These are phyloP conservation scores for Spinacia oleracea DNA, from an alignment of 179 eudicot genomes.

Conservation along the genomic window DNA sequence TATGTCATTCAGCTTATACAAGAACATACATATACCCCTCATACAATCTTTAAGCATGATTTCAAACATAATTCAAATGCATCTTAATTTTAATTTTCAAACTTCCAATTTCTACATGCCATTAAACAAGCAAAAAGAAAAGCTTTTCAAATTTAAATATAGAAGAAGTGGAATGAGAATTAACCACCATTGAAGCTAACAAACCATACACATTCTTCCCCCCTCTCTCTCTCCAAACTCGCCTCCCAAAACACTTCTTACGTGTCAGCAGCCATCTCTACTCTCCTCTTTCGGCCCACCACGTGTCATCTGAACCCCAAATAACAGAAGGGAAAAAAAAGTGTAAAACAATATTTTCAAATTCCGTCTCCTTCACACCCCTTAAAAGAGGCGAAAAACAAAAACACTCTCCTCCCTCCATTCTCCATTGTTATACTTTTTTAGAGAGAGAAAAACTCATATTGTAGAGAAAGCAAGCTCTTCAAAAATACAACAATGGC, in stretches of 20 bases:
- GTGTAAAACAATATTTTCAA: not conserved
- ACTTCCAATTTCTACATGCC: not conserved
- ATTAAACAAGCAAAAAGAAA: not conserved
- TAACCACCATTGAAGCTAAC: constrained; percentile 1
- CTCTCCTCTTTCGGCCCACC: constrained; percentile 35
- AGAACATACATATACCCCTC: too few relatives aligned
- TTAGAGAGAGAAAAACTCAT: not conserved
- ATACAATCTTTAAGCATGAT: too few relatives aligned
- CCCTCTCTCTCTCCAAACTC: constrained; percentile 1
- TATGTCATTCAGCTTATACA: too few relatives aligned
- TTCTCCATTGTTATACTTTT: constrained; percentile 10
- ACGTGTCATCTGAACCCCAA: constrained; percentile 39
- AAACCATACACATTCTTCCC: not conserved
- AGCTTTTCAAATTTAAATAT: not conserved
- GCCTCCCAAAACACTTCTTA: constrained; percentile 19
- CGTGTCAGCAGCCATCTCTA: constrained; percentile 42
- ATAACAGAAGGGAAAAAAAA: too few relatives aligned
- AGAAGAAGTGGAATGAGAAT: not conserved
- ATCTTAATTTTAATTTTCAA: too few relatives aligned
- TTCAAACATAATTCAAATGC: too few relatives aligned
- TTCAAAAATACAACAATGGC: constrained; percentile 21
- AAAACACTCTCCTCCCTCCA: not conserved
- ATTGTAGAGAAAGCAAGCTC: not conserved
- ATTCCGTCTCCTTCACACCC: not conserved
- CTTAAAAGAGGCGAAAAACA: not conserved